Evolutionary conservation across 768 basidiomycete species (phyloP).

Genomic region (Boletus rufocinnamomeus): DNA sequence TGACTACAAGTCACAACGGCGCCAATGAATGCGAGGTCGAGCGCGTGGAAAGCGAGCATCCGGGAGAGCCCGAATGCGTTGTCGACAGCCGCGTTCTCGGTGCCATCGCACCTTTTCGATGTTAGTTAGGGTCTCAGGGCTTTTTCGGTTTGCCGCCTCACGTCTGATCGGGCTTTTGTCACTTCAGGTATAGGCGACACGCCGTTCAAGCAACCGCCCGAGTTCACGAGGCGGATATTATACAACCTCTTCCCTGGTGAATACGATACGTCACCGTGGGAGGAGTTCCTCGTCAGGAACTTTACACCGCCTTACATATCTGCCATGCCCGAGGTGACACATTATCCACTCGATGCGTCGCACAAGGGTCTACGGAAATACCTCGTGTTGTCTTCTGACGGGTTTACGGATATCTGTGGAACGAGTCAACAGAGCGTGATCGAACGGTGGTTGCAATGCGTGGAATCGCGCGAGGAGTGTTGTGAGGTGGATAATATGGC

Average conservation of each 20-base stretch:
- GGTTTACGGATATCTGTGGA: conserved; percentile 62
- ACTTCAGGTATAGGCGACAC: conserved; percentile 64
- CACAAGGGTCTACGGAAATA: conserved; percentile 42
- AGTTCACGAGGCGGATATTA: conserved; percentile 63
- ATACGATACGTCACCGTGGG: conserved; percentile 62
- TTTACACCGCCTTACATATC: conserved; percentile 67
- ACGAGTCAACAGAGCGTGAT: conserved; percentile 49
- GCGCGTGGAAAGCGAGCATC: conserved; percentile 64
- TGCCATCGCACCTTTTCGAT: conserved; percentile 75
- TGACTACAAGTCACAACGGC: conserved; percentile 73
- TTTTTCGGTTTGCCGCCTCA: conserved; percentile 7
- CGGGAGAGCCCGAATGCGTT: conserved; percentile 68
- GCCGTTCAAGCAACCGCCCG: conserved; percentile 73
- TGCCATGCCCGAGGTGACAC: conserved; percentile 61
- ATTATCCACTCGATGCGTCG: conserved; percentile 46
- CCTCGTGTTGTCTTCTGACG: conserved; percentile 67
- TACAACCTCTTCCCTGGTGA: conserved; percentile 67
- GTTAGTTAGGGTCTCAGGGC: conserved; percentile 44
- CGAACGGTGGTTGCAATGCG: conserved; percentile 51
- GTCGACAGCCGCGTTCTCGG: conserved; percentile 70
- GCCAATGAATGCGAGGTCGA: conserved; percentile 65
- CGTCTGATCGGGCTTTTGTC: conserved; percentile 13
- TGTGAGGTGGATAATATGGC: conserved; percentile 49
- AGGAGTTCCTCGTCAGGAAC: conserved; percentile 64
- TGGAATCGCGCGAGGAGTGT: conserved; percentile 34